Base-by-base conservation (phyloP, 768 basidiomycete species). In the Mycena albidolilacea region DNA sequence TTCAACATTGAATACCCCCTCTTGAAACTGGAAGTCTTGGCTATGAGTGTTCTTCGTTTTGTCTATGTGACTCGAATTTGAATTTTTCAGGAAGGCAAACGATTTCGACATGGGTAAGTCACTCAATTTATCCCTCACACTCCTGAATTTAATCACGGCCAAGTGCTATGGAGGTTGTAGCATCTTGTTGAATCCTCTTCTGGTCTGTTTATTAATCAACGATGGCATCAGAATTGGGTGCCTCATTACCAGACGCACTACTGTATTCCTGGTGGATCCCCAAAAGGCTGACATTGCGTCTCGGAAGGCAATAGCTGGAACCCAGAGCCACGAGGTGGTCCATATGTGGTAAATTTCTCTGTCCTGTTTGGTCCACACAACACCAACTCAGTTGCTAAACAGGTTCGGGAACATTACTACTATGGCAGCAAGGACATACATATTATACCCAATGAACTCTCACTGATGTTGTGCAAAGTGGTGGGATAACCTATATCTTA, bases 401-500 rank as follows among this genome's bases (percentile, higher is more conserved):
- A 86, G 94, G 95, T 97, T 97, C 77, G 96, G 96, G 37, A 92
- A 97, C 79, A 94, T 98, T 76, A 93, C 95, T 7, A 97, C 96
- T 0, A 97, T 97, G 72, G 50, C 67, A 66, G 71, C 59, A 50
- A 1, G 55, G 37, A 62, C 30, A 43, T n/a, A 8, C n/a, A 17
- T 15, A 10, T 21, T 12, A 9, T 5, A 11, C 19, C 37, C 12
- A n/a, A n/a, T n/a, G n/a, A n/a, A n/a, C n/a, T n/a, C n/a, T n/a
- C n/a, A n/a, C n/a, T n/a, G n/a, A n/a, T n/a, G n/a, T n/a, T n/a
- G n/a, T n/a, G 23, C 23, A 2, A 23, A 23, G 23, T 23, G 23
- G 23, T 23, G 23, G 23, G 23, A 23, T 23, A 23, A 23, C 23
- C 23, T 23, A 23, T 23, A 23, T 23, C 23, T 23, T 2, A 23